These are phyloP conservation scores for Spirogloea muscicola DNA, from an alignment of 139 green algal genomes.

Conservation along the genomic window DNA sequence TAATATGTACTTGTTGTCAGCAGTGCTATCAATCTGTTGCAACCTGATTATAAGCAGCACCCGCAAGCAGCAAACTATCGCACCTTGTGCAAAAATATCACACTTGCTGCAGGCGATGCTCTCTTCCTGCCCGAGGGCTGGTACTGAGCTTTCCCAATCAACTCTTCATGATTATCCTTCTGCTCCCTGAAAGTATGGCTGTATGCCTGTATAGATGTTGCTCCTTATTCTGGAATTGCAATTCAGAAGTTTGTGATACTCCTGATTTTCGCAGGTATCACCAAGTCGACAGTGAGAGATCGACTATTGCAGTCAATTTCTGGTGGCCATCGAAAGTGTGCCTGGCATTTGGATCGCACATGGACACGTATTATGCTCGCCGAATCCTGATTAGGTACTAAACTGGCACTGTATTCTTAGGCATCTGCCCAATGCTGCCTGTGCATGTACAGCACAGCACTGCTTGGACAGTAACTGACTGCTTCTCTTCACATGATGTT, in stretches of 20 bases:
- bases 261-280: slow-evolving; percentile 10
- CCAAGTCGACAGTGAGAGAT: not conserved
- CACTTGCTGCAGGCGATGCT: slow-evolving; percentile 57
- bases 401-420: not conserved
- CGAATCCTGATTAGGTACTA: slow-evolving; percentile 2
- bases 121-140: slow-evolving; percentile 76
- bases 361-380: not conserved
- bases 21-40: slow-evolving; percentile 57
- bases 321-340: slow-evolving; percentile 7
- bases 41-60: slow-evolving; percentile 50
- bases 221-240: slow-evolving; percentile 1
- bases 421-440: not conserved
- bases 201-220: too few relatives aligned
- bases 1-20: not conserved
- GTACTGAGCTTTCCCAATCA: slow-evolving; percentile 15
- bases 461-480: not conserved
- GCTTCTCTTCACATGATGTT: not conserved
- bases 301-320: slow-evolving; percentile 5
- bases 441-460: not conserved
- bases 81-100: not conserved
- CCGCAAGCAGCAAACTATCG: slow-evolving; percentile 41
- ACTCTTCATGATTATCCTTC: slow-evolving; percentile 1
- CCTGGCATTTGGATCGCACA: slow-evolving; percentile 6
- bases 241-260: not conserved
- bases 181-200: too few relatives aligned